Conservation (phyloP, 257 asterid genomes). For the Solanum microdontum region DNA sequence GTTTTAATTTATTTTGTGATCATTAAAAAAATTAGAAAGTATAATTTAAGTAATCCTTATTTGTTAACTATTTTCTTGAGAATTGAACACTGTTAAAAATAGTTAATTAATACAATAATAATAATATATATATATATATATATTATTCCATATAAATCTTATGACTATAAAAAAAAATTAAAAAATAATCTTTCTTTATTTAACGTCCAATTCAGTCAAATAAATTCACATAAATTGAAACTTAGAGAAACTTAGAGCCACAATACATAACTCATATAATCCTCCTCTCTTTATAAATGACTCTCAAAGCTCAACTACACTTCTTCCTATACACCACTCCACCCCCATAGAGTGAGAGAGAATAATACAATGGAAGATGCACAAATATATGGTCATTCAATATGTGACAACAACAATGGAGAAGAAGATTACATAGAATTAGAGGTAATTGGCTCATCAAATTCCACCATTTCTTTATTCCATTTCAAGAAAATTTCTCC, state of each 20-base stretch:
- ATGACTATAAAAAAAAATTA: no score
- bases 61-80: background rate
- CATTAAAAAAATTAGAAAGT: no score
- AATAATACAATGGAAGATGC: background rate
- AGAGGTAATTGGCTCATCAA: conserved; percentile 31
- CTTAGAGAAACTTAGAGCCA: background rate
- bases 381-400: conserved; percentile 6
- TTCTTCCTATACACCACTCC: background rate
- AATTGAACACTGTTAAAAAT: background rate
- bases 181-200: no score
- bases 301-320: conserved; percentile 3
- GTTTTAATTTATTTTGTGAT: no score
- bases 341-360: background rate
- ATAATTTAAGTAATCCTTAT: background rate
- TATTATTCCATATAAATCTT: background rate
- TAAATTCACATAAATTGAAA: background rate
- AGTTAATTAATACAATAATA: background rate
- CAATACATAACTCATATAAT: background rate
- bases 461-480: conserved; percentile 21
- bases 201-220: background rate
- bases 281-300: background rate
- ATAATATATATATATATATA: no score
- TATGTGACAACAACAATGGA: conserved; percentile 11
- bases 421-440: conserved; percentile 62
- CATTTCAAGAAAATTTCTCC: conserved; percentile 6